Percentiles rank a stretch among this genome's conserved stretches.
Evolutionary conservation across 192 early-diverging fungal species (phyloP).

Genomic region (Dispira parvispora): DNA sequence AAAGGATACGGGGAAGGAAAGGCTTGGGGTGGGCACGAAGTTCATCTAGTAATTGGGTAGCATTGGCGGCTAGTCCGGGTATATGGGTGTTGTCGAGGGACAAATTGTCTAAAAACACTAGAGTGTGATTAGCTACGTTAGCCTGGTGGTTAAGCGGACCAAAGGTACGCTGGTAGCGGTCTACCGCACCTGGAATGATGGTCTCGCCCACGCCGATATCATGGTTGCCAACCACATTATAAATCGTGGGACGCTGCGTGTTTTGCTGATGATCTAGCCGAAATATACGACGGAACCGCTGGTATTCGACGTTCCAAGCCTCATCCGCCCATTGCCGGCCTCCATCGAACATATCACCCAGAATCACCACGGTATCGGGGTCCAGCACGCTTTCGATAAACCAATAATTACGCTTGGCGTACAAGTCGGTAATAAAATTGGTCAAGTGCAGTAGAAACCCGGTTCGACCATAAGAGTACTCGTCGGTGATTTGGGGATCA

Average conservation of each 20-base stretch:
- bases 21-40: constrained; percentile 5
- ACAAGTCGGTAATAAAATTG: constrained; percentile 73
- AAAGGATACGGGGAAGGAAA: constrained; percentile 38
- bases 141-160: constrained; percentile 39
- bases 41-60: constrained; percentile 13
- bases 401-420: constrained; percentile 64
- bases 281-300: constrained; percentile 36
- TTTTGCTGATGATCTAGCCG: constrained; percentile 14
- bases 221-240: constrained; percentile 78
- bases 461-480: constrained; percentile 62
- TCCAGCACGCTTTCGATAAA: constrained; percentile 31
- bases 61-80: constrained; percentile 1
- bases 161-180: constrained; percentile 29
- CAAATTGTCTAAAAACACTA: constrained; percentile 65
- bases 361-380: constrained; percentile 50
- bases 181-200: constrained; percentile 21
- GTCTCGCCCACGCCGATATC: constrained; percentile 73
- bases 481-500: constrained; percentile 88
- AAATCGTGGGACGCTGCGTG: constrained; percentile 15
- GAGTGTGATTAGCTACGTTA: constrained; percentile 33
- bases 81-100: constrained; percentile 29
- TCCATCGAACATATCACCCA: constrained; percentile 81
- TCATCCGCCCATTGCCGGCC: constrained; percentile 41
- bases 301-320: constrained; percentile 34
- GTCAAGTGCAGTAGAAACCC: constrained; percentile 39